A percentile compares a stretch with the other conserved stretches of the same genome.
Conservation (phyloP, 2,329 filamentous ascomycete species). For the Aureobasidium zeae region DNA sequence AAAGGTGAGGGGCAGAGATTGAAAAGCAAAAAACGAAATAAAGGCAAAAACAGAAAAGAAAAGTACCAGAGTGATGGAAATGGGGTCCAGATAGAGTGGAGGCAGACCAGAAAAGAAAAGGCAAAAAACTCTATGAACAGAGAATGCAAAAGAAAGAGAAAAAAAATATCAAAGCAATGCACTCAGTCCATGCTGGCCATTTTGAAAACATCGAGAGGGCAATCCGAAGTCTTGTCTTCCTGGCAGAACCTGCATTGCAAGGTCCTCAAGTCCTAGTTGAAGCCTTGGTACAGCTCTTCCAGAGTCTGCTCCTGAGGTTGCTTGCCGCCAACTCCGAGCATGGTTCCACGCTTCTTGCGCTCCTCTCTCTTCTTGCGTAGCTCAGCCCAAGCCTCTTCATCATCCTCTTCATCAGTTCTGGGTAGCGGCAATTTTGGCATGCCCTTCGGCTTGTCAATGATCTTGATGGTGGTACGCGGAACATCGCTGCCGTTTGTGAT, state of each 20-base stretch:
- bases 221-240: no score
- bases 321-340: conserved; percentile 21
- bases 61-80: conserved; percentile 14
- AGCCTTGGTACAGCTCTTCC: conserved; percentile 24
- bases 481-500: conserved; percentile 14
- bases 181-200: not conserved
- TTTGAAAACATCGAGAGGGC: not conserved
- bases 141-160: not conserved
- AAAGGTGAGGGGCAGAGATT: not conserved
- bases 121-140: conserved; percentile 11
- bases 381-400: conserved; percentile 30
- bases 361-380: conserved; percentile 29
- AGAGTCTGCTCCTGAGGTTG: conserved; percentile 22
- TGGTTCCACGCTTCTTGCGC: conserved; percentile 24
- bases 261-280: conserved; percentile 17
- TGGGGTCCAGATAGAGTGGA: not conserved
- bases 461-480: conserved; percentile 27
- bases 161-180: not conserved
- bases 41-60: conserved; percentile 6
- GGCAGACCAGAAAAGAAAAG: conserved; percentile 1
- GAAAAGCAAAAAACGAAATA: not conserved
- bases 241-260: not conserved
- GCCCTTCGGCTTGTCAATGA: conserved; percentile 31
- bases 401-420: conserved; percentile 23
- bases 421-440: conserved; percentile 20